A percentile compares a stretch with the other conserved stretches of the same genome.
Evolutionary conservation across 352 stramenopile genomes (phyloP).

Genomic region (Phytophthora lateralis): DNA sequence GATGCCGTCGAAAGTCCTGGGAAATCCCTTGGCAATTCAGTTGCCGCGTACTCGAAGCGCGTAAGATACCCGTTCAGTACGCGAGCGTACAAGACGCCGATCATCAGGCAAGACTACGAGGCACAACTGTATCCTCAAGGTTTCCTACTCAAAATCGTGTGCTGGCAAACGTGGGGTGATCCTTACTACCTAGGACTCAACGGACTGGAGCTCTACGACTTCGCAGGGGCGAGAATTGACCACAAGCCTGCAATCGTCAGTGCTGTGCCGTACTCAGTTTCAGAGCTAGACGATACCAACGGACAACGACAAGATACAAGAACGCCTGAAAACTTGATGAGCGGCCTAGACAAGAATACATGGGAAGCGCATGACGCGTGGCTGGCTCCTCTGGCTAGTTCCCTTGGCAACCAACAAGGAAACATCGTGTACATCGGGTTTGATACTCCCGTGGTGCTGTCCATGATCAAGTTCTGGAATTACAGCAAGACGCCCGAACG

Average conservation of each 20-base stretch:
- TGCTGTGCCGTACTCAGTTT: slow-evolving; percentile 64
- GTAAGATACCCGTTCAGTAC: slow-evolving; percentile 49
- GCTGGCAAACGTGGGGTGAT: slow-evolving; percentile 85
- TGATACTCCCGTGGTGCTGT: slow-evolving; percentile 71
- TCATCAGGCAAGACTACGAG: slow-evolving; percentile 89
- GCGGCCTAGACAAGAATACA: slow-evolving; percentile 72
- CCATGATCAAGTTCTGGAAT: slow-evolving; percentile 90
- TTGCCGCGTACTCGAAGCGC: slow-evolving; percentile 39
- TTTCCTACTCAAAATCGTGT: slow-evolving; percentile 85
- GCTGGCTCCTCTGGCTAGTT: slow-evolving; percentile 77
- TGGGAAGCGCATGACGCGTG: slow-evolving; percentile 77
- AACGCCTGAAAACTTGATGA: slow-evolving; percentile 68
- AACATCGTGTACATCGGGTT: slow-evolving; percentile 83
- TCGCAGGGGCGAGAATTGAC: slow-evolving; percentile 43
- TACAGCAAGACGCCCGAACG: slow-evolving; percentile 88
- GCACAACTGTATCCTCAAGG: slow-evolving; percentile 78
- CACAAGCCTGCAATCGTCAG: slow-evolving; percentile 43
- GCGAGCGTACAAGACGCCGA: slow-evolving; percentile 71
- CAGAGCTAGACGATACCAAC: slow-evolving; percentile 37
- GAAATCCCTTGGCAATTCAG: slow-evolving; percentile 14
- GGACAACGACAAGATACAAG: slow-evolving; percentile 43
- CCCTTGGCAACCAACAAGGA: slow-evolving; percentile 50
- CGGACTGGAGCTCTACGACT: slow-evolving; percentile 82
- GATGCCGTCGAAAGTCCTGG: not conserved
- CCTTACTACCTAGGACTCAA: slow-evolving; percentile 87